These are phyloP conservation scores for Rhodamnia rubescens DNA, from an alignment of 345 rosid species.

Conservation along the genomic window DNA sequence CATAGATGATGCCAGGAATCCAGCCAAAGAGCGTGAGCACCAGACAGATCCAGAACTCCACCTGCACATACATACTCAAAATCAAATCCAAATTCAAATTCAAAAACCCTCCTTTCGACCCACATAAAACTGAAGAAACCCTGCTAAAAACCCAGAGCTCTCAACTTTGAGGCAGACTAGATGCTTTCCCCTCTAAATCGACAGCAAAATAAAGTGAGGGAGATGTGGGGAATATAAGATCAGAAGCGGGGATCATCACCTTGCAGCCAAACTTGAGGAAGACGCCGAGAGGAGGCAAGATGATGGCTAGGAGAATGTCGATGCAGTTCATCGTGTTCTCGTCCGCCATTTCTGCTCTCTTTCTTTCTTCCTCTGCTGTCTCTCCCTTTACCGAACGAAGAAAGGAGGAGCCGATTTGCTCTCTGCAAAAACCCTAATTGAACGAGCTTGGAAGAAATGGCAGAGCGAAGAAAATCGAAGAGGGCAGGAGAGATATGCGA, in stretches of 20 bases:
- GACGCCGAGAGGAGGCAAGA: slow-evolving; percentile 94
- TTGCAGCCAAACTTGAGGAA: slow-evolving; percentile 75
- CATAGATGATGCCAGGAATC: slow-evolving; percentile 77
- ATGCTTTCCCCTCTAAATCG: neutral
- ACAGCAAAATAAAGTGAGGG: neutral
- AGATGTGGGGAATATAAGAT: neutral
- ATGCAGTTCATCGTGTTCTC: slow-evolving; percentile 48
- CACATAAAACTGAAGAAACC: neutral
- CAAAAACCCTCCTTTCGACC: no score
- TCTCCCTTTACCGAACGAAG: neutral
- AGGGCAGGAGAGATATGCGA: neutral
- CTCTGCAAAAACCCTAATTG: neutral
- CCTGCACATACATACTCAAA: slow-evolving; percentile 12
- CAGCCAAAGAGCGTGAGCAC: slow-evolving; percentile 56
- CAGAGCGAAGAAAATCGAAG: no score
- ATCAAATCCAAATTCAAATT: neutral
- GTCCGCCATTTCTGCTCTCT: slow-evolving; percentile 15
- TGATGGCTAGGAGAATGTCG: slow-evolving; percentile 63
- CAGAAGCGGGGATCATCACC: slow-evolving; percentile 7
- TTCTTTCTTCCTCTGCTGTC: neutral
- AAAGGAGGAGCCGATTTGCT: neutral
- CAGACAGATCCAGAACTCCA: slow-evolving; percentile 89
- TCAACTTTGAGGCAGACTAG: neutral
- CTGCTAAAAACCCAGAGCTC: neutral
- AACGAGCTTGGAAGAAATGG: neutral